phyloP scores from a whole-genome alignment of 495 filamentous ascomycete genomes.

The Wilcoxina mikolae region DNA sequence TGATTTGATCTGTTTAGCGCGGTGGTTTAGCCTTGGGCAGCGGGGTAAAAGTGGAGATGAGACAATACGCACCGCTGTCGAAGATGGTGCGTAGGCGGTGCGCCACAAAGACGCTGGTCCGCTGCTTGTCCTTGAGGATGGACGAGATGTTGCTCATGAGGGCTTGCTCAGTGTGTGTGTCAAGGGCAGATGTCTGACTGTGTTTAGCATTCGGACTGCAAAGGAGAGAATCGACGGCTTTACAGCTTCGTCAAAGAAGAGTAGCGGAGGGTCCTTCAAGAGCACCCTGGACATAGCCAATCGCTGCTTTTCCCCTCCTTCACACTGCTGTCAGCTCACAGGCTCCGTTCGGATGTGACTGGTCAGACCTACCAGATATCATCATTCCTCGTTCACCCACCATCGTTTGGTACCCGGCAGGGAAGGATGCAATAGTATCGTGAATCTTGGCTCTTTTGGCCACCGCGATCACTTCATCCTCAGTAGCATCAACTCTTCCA shows the following conservation, averaged over 20 bases:
- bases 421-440: slow-evolving; percentile 60
- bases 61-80: slow-evolving; percentile 57
- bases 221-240: background rate
- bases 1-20: slow-evolving; percentile 45
- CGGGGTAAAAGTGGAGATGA: background rate
- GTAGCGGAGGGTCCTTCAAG: slow-evolving; percentile 76
- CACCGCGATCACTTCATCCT: slow-evolving; percentile 56
- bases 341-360: background rate
- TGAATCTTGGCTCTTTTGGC: slow-evolving; percentile 73
- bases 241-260: slow-evolving; percentile 96
- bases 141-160: slow-evolving; percentile 87
- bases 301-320: slow-evolving; percentile 81
- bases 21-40: background rate
- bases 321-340: background rate
- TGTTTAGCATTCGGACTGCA: slow-evolving; percentile 2
- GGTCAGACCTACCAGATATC: slow-evolving; percentile 49
- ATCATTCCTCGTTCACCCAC: slow-evolving; percentile 96
- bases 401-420: slow-evolving; percentile 77
- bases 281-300: slow-evolving; percentile 75
- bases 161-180: slow-evolving; percentile 89
- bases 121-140: slow-evolving; percentile 72
- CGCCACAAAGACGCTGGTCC: slow-evolving; percentile 88
- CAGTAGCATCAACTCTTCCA: slow-evolving; percentile 65
- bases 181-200: slow-evolving; percentile 65
- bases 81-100: slow-evolving; percentile 85